Evolutionary conservation across 495 filamentous ascomycete species (phyloP).

Genomic region (Xylaria telfairii): DNA sequence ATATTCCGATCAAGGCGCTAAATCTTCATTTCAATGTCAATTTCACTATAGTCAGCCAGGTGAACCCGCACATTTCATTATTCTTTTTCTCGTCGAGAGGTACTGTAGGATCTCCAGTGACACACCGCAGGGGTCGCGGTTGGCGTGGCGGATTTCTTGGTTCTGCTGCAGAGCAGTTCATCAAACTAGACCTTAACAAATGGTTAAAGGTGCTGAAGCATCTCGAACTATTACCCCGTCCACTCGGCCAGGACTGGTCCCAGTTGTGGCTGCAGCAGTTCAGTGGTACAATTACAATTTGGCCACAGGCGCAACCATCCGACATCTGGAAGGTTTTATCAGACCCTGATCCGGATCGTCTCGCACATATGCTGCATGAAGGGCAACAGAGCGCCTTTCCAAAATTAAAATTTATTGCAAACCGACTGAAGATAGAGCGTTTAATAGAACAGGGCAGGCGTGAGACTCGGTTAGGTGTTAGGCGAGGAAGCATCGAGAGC

Average conservation of each 20-base stretch:
- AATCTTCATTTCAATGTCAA: conserved; percentile 98
- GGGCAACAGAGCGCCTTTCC: conserved; percentile 88
- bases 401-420: conserved; percentile 87
- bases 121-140: conserved; percentile 88
- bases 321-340: conserved; percentile 89
- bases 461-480: conserved; percentile 50
- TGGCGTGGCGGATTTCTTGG: conserved; percentile 96
- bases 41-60: conserved; percentile 94
- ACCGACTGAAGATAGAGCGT: conserved; percentile 82
- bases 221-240: conserved; percentile 87
- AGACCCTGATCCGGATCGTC: conserved; percentile 74
- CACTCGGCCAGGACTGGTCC: conserved; percentile 94
- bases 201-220: conserved; percentile 95
- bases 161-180: conserved; percentile 88
- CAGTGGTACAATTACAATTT: conserved; percentile 93
- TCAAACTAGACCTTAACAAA: conserved; percentile 94
- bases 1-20: conserved; percentile 91
- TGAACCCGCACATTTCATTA: conserved; percentile 96
- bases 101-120: conserved; percentile 89
- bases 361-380: conserved; percentile 85
- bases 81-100: conserved; percentile 98
- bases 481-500: conserved; percentile 52
- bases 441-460: conserved; percentile 77
- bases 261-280: conserved; percentile 96
- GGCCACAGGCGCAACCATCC: conserved; percentile 74